Conservation (phyloP, 1,284 basidiomycete genomes). For the Melampsora larici-populina region DNA sequence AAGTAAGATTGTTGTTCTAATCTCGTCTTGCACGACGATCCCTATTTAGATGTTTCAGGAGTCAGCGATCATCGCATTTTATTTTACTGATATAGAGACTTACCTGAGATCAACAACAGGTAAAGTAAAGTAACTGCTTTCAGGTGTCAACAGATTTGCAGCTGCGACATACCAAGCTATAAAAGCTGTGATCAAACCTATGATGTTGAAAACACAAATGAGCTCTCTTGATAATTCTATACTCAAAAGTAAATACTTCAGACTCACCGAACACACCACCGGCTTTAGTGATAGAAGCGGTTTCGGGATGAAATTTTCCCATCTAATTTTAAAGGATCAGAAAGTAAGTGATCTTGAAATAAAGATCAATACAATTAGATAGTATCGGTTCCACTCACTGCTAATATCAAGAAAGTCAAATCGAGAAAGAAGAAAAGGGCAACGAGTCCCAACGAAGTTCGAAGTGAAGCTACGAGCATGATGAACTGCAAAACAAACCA, state of each 20-base stretch:
- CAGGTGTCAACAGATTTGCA: constrained; percentile 57
- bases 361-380: background rate
- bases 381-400: constrained; percentile 4
- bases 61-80: too few species aligned
- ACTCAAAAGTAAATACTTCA: background rate
- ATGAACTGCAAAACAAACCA: constrained; percentile 46
- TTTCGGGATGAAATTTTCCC: constrained; percentile 51
- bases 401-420: constrained; percentile 58
- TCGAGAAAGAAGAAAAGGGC: constrained; percentile 71
- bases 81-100: too few species aligned
- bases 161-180: constrained; percentile 57
- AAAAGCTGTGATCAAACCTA: constrained; percentile 9
- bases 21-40: too few species aligned
- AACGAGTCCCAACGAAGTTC: constrained; percentile 66
- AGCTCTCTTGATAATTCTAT: background rate
- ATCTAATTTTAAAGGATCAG: constrained; percentile 47
- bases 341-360: constrained; percentile 16
- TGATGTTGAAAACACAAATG: background rate
- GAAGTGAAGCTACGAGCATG: constrained; percentile 61
- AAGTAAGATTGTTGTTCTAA: too few species aligned
- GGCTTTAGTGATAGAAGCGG: constrained; percentile 58
- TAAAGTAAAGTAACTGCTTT: constrained; percentile 52
- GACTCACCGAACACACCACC: constrained; percentile 67
- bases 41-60: too few species aligned
- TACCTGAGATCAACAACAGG: too few species aligned